Evolutionary conservation across 495 filamentous ascomycete species (phyloP), one percentile per base, ranked within the genome.

Genomic region (Xylona heveae): DNA sequence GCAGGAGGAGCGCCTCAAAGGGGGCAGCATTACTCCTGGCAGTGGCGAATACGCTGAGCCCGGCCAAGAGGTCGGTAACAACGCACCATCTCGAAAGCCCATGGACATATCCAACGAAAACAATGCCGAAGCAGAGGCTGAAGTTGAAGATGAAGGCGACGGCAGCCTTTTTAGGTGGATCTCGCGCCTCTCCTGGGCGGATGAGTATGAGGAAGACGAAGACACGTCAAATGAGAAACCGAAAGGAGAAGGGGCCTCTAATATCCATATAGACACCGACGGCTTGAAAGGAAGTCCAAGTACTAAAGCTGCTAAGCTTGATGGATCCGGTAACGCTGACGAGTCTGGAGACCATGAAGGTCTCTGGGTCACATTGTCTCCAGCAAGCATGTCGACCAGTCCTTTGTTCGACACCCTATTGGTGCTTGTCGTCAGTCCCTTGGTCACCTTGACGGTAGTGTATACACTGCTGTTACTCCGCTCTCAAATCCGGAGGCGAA

Each of bases 361-460:
- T 6, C 64, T 97, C 4, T 95, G 90, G 90, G 79, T 97, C 18
- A 90, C 84, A 2, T 64, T 97, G 34, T 88, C 84, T 1, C 88
- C 83, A 9, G 80, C 83, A 5, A 82, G 71, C 52, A 74, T 78
- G 64, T 81, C 80, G 33, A 75, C 78, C n/a, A 88, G 71, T 34
- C 84, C 88, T 0, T 92, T 97, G 54, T 85, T 95, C 35, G 88
- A 97, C 45, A 97, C 90, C 0, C 70, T 95, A 3, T 53, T 94
- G 22, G 83, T 97, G 6, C 60, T 97, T 8, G 83, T 95, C 19
- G 66, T 95, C 20, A 92, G 81, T 47, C 88, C 88, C 4, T 53
- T 97, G 5, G 71, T 95, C 33, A 97, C 88, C 1, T 51, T 97
- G 36, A 83, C 81, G 1, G 71, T 94, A 12, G 90, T 97, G 2